A percentile compares a stretch with the other conserved stretches of the same genome.
Evolutionary conservation across 2,329 filamentous ascomycete genomes (phyloP).

Genomic region (Aspergillus persii): DNA sequence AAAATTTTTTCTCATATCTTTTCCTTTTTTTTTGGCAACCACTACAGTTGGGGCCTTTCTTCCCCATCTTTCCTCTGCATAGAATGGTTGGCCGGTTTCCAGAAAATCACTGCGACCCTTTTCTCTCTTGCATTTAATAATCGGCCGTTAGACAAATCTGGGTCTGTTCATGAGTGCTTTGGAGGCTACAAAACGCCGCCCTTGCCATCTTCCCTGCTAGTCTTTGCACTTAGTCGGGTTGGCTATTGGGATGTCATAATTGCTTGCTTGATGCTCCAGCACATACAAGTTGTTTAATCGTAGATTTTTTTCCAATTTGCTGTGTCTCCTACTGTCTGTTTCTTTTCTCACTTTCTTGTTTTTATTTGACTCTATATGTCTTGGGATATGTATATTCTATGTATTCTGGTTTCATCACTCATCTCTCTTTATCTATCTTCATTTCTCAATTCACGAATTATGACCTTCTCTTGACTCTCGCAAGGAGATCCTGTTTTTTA

Average conservation of each 20-base stretch:
- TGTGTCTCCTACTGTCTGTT: background rate
- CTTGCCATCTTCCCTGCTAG: background rate
- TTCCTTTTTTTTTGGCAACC: background rate
- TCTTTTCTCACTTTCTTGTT: background rate
- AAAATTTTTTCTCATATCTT: too few relatives aligned
- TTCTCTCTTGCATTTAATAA: conserved; percentile 14
- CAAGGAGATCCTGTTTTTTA: background rate
- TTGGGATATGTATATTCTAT: background rate
- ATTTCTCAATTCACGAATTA: background rate
- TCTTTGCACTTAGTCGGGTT: too few relatives aligned
- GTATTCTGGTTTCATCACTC: background rate
- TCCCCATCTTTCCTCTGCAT: conserved; percentile 15
- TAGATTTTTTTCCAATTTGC: background rate
- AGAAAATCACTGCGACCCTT: conserved; percentile 9
- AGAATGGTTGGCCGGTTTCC: conserved; percentile 20
- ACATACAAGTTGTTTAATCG: background rate
- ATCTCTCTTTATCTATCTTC: background rate
- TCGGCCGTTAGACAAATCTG: conserved; percentile 18
- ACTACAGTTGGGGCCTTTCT: conserved; percentile 13
- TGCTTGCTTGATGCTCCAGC: background rate
- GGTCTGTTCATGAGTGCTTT: conserved; percentile 4
- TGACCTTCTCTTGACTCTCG: background rate
- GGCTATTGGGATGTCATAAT: background rate
- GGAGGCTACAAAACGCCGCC: background rate
- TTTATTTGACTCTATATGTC: background rate